Conservation (phyloP, 2,329 filamentous ascomycete genomes). For the Scytalidium sp. region DNA sequence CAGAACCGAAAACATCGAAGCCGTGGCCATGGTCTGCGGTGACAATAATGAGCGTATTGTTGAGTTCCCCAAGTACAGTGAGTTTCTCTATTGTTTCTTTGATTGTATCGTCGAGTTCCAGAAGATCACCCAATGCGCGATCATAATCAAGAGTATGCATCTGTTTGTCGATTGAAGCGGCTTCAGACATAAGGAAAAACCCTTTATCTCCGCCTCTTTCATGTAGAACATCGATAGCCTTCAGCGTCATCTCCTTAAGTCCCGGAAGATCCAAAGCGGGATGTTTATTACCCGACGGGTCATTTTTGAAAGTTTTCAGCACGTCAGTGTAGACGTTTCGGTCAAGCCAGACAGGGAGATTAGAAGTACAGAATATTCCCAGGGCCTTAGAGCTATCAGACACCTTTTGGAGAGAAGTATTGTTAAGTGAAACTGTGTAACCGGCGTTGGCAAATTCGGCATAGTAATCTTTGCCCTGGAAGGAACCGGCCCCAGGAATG, state of each 20-base stretch:
- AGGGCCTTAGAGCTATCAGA: constrained; percentile 62
- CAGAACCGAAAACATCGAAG: constrained; percentile 80
- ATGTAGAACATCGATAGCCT: constrained; percentile 78
- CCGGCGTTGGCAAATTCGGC: constrained; percentile 67
- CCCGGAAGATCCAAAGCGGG: constrained; percentile 75
- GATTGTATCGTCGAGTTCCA: constrained; percentile 83
- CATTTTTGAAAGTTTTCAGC: constrained; percentile 61
- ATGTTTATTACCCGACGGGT: constrained; percentile 61
- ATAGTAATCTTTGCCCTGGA: constrained; percentile 74
- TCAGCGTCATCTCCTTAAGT: constrained; percentile 86
- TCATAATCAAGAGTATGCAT: constrained; percentile 87
- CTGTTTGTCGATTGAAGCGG: constrained; percentile 83
- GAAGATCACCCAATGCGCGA: constrained; percentile 77
- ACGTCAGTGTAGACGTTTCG: constrained; percentile 76
- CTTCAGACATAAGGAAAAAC: constrained; percentile 87
- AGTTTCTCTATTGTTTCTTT: constrained; percentile 72
- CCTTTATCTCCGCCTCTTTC: constrained; percentile 64
- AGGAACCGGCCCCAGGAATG: constrained; percentile 61
- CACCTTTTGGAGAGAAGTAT: constrained; percentile 61
- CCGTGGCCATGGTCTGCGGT: constrained; percentile 89
- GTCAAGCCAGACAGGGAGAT: constrained; percentile 83
- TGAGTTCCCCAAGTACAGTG: constrained; percentile 59
- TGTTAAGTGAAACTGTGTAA: constrained; percentile 72
- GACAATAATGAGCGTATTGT: constrained; percentile 76
- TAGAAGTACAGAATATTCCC: constrained; percentile 72